Base-by-base conservation (phyloP, 2,329 filamentous ascomycete species). In the Parafenestella ontariensis region DNA sequence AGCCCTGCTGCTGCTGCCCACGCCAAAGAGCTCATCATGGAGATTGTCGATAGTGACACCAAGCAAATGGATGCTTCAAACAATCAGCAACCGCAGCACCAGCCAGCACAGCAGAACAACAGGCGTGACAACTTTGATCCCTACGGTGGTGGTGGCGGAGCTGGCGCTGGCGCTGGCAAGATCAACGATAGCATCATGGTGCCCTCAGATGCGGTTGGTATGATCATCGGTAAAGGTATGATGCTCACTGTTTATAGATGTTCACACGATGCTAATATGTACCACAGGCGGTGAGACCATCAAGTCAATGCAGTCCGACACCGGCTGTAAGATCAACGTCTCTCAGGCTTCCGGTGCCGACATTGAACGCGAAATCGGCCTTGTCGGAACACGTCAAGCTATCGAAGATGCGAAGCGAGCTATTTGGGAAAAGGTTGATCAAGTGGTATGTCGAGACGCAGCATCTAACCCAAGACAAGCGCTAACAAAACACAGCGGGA, bases 261-360 rank as follows among this genome's bases (percentile, higher is more conserved):
- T 26, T 26, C 18, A 6, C 15, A 21, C 11, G 21, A 37, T 47
- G 64, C 59, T 74, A 62, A 66, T 55, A 39, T 28, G 21, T 31
- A 15, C 21, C 49, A 7, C 47, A 82, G 84, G 91, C 52, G 92
- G 92, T 61, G 92, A 96, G 78, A 96, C 92, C 0, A 96, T 96
- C 72, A 92, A 93, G 62, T 91, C 96, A 65, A 96, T 96, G 89
- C 92, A 96, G 76, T 89, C 87, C 70, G 84, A 81, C 28, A 95
- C 91, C 5, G 90, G 91, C 41, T 96, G 93, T 83, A 96, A 96
- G 80, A 96, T 96, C 81, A 96, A 96, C 68, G 92, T 96, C 23
- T 90, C 91, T 28, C 90, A 91, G 68, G 88, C 91, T 7, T 88
- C 87, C 31, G 89, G 89, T 15, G 88, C 89, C 45, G 92, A 96